Percentiles rank a stretch among this genome's conserved stretches.
Conservation (phyloP, 768 basidiomycete genomes). For the Tephrocybe sp. region DNA sequence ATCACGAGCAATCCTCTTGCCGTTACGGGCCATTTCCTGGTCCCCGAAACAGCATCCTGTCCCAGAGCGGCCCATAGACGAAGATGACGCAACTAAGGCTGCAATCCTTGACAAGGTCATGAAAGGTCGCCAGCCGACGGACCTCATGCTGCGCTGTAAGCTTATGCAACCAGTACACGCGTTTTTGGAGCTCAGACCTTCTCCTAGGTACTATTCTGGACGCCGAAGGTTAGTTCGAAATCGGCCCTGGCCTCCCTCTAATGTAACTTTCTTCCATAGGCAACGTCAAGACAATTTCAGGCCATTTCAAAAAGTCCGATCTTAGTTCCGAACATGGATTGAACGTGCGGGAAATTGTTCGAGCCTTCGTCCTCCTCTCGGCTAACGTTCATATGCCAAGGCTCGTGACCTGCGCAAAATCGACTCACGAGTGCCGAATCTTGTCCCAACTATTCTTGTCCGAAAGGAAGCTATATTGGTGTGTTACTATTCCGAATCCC, state of each 20-base stretch:
- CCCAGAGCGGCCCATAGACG: conserved; percentile 38
- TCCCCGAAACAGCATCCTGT: conserved; percentile 29
- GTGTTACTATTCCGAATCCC: conserved; percentile 26
- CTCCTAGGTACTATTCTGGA: conserved; percentile 82
- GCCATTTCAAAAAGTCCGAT: conserved; percentile 88
- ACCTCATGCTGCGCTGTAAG: conserved; percentile 90
- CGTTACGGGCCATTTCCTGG: conserved; percentile 31
- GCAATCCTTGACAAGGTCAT: conserved; percentile 83
- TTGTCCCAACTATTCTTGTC: conserved; percentile 91
- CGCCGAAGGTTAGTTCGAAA: conserved; percentile 57
- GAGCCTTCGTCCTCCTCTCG: conserved; percentile 17
- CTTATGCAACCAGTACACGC: conserved; percentile 20
- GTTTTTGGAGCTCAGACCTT: conserved; percentile 13
- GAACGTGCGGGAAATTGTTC: conserved; percentile 62
- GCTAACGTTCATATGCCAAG: conserved; percentile 37
- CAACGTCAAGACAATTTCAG: conserved; percentile 83
- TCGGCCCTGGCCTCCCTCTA: neutral
- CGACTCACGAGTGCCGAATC: conserved; percentile 90
- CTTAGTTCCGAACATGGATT: conserved; percentile 85
- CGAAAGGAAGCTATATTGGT: conserved; percentile 88
- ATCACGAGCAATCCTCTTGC: conserved; percentile 1
- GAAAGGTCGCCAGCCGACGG: conserved; percentile 85
- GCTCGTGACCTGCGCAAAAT: conserved; percentile 97
- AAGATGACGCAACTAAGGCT: conserved; percentile 71
- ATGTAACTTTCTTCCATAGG: conserved; percentile 42